These are phyloP conservation scores for Populus tremula DNA, from an alignment of 345 rosid genomes.

Conservation along the genomic window DNA sequence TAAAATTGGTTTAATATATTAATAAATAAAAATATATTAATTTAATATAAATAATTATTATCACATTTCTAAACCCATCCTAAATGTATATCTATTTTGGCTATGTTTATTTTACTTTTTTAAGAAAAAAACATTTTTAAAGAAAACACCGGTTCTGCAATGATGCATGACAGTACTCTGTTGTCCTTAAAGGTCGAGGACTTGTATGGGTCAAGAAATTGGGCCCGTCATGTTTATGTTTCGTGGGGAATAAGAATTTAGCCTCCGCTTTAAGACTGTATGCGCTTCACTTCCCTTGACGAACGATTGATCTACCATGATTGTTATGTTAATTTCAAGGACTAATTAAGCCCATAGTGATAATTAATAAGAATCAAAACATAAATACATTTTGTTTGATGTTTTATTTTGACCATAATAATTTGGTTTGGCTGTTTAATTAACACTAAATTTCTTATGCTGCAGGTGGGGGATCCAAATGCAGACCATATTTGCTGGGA, in stretches of 20 bases:
- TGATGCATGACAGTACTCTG: neutral
- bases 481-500: constrained; percentile 93
- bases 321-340: neutral
- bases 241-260: neutral
- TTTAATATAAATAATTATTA: too few relatives aligned
- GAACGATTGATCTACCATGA: neutral
- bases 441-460: too few relatives aligned
- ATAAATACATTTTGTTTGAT: neutral
- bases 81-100: too few relatives aligned
- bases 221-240: neutral
- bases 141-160: neutral
- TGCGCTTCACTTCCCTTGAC: neutral
- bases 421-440: neutral
- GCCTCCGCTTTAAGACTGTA: neutral
- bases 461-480: constrained; percentile 86
- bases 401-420: neutral
- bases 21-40: too few relatives aligned
- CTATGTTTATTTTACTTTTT: too few relatives aligned
- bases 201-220: neutral
- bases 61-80: too few relatives aligned
- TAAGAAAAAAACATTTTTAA: too few relatives aligned
- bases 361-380: too few relatives aligned
- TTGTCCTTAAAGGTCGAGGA: neutral
- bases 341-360: neutral
- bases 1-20: too few relatives aligned